These are phyloP conservation scores for Pestalotiopsis sp. DNA, from an alignment of 2,329 filamentous ascomycete genomes.

Conservation along the genomic window DNA sequence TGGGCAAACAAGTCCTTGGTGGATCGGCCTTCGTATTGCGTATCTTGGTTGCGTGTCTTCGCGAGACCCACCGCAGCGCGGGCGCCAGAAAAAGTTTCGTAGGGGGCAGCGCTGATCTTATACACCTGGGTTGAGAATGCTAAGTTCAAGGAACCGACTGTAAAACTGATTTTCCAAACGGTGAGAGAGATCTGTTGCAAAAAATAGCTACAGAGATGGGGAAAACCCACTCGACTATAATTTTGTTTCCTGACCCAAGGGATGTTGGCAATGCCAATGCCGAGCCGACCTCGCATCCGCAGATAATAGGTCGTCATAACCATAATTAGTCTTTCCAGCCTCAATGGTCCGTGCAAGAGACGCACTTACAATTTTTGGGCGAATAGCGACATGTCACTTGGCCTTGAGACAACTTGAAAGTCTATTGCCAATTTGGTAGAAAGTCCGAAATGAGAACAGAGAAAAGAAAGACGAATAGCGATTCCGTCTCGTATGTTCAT, in stretches of 20 bases:
- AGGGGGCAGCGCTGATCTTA: background rate
- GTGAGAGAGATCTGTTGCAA: background rate
- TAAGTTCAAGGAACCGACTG: background rate
- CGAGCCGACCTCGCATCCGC: too few relatives aligned
- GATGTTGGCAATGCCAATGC: too few relatives aligned
- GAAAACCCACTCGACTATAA: background rate
- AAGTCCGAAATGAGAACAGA: background rate
- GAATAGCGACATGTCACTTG: background rate
- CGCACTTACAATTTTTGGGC: background rate
- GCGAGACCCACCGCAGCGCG: background rate
- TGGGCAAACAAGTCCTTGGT: background rate
- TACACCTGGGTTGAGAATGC: background rate
- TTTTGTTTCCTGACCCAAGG: background rate
- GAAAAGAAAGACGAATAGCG: background rate
- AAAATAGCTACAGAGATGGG: background rate
- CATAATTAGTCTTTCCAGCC: background rate
- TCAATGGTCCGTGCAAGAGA: background rate
- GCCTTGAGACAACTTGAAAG: background rate
- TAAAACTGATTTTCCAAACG: background rate
- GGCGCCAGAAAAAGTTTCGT: background rate
- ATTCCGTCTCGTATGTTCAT: background rate
- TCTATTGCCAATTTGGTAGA: background rate
- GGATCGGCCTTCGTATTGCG: background rate
- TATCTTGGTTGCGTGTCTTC: background rate
- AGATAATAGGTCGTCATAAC: background rate